A percentile compares a stretch with the other conserved stretches of the same genome.
These are phyloP conservation scores for Aspergillus sclerotiicarbonarius DNA, from an alignment of 495 filamentous ascomycete species.

Conservation along the genomic window DNA sequence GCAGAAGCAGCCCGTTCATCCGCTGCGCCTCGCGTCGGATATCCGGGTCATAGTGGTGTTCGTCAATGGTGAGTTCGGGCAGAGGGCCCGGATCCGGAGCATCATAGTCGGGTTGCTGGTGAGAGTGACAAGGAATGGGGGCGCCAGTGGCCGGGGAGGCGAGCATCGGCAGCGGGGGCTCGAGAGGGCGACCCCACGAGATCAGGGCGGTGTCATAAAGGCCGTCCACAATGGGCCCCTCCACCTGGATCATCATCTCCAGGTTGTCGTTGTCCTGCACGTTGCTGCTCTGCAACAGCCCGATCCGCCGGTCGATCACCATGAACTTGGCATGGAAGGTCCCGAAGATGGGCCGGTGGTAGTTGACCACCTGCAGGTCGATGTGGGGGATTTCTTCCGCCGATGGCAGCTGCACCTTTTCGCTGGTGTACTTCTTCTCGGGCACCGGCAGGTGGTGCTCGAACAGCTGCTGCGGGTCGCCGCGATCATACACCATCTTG, in stretches of 20 bases:
- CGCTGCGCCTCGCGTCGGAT: conserved; percentile 58
- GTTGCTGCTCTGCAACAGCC: conserved; percentile 70
- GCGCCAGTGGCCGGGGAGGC: conserved; percentile 46
- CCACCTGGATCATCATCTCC: conserved; percentile 77
- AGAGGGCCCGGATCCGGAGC: conserved; percentile 24
- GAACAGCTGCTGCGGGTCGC: conserved; percentile 60
- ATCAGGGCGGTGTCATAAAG: conserved; percentile 71
- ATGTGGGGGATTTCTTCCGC: conserved; percentile 65
- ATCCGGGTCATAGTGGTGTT: conserved; percentile 62
- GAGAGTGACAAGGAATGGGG: conserved; percentile 25
- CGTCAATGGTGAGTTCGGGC: conserved; percentile 53
- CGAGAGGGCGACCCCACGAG: conserved; percentile 63
- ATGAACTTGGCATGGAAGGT: conserved; percentile 79
- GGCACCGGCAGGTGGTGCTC: conserved; percentile 61
- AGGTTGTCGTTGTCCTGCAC: conserved; percentile 76
- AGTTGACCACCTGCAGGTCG: conserved; percentile 72
- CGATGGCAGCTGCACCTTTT: conserved; percentile 56
- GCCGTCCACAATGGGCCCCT: conserved; percentile 73
- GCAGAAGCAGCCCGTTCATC: conserved; percentile 52
- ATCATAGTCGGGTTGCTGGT: conserved; percentile 10
- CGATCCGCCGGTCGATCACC: conserved; percentile 68
- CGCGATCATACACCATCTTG: conserved; percentile 75
- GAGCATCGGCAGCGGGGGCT: conserved; percentile 60
- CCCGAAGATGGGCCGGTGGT: conserved; percentile 67
- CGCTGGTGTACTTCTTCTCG: conserved; percentile 54